A percentile compares a stretch with the other conserved stretches of the same genome.
phyloP scores from a whole-genome alignment of 2,329 filamentous ascomycete species.

The Rhynchosporium agropyri region DNA sequence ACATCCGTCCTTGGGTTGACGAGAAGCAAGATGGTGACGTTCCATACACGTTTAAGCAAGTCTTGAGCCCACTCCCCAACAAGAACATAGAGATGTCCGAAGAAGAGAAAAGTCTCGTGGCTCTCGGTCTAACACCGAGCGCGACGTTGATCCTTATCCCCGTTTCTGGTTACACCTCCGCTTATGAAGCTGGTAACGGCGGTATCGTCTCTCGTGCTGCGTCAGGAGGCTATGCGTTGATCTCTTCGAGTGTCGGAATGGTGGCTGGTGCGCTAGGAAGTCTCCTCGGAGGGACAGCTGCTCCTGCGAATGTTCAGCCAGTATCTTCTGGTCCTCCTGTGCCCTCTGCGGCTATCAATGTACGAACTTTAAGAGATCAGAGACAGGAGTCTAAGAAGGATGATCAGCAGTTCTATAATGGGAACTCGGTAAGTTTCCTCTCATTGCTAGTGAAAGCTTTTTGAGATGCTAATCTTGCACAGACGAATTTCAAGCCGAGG shows the following conservation, averaged over 20 bases:
- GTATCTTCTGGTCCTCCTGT: conserved; percentile 29
- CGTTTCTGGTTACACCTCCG: conserved; percentile 61
- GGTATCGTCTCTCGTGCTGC: conserved; percentile 45
- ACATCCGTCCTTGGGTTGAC: conserved; percentile 80
- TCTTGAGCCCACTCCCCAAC: conserved; percentile 77
- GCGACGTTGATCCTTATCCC: conserved; percentile 84
- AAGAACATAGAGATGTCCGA: conserved; percentile 73
- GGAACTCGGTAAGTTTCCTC: conserved; percentile 69
- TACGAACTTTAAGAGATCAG: conserved; percentile 55
- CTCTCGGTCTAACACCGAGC: conserved; percentile 74
- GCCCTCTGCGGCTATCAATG: conserved; percentile 44
- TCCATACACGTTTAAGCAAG: conserved; percentile 83
- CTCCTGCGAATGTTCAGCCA: conserved; percentile 22
- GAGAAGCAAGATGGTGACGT: conserved; percentile 58
- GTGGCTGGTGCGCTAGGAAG: conserved; percentile 48
- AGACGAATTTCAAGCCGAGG: conserved; percentile 41
- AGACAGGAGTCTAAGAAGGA: conserved; percentile 53
- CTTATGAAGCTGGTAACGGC: conserved; percentile 50
- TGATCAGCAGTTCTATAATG: conserved; percentile 82
- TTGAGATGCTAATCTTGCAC: not conserved
- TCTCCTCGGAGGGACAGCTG: conserved; percentile 46
- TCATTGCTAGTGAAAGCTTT: not conserved
- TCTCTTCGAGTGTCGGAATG: conserved; percentile 48
- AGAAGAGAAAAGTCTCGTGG: conserved; percentile 67
- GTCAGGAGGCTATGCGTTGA: conserved; percentile 43